Evolutionary conservation across 2,329 filamentous ascomycete species (phyloP), one percentile per base, ranked within the genome.

Genomic region (Pseudocercospora ulei): DNA sequence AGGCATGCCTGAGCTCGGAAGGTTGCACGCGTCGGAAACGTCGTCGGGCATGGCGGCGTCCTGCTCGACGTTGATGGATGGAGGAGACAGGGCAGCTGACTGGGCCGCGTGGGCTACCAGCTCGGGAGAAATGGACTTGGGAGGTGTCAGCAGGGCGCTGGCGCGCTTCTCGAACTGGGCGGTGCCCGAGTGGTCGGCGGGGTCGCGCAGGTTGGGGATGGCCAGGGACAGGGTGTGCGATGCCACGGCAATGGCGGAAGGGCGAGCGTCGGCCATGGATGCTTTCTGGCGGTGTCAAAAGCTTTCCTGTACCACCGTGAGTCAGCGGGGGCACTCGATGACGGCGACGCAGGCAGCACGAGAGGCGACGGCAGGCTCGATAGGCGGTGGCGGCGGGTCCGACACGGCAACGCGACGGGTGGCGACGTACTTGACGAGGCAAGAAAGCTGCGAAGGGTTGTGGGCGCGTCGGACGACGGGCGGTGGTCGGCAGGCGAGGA

Each of bases 121-220:
- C 53, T 76, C 80, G 33, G 88, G 88, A 46, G 87, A 95, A 61
- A 95, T 86, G 64, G 87, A 95, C 69, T 88, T 92, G 26, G 88
- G 88, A 59, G 88, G 88, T 61, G 88, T 95, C 48, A 82, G 85
- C 57, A 94, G 76, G 62, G 75, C 69, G 47, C 49, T 54, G 35
- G 51, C 51, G 26, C 44, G 45, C 53, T 56, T 51, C 40, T 55
- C 54, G 44, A 48, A 49, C 34, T 47, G 45, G 38, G 51, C 49
- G 47, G 54, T 51, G 53, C 46, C 50, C 23, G 44, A 44, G 38
- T 50, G 39, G 41, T 46, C 45, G 38, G 33, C 39, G 35, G 26
- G 34, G 45, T 50, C 46, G 49, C 52, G 54, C 33, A 35, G 29
- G 34, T 52, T 48, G 23, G 53, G 51, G 37, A 55, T 55, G 39